A percentile compares a stretch with the other conserved stretches of the same genome.
These are phyloP conservation scores for Fusarium coffeatum DNA, from an alignment of 2,329 filamentous ascomycete genomes.

Conservation along the genomic window DNA sequence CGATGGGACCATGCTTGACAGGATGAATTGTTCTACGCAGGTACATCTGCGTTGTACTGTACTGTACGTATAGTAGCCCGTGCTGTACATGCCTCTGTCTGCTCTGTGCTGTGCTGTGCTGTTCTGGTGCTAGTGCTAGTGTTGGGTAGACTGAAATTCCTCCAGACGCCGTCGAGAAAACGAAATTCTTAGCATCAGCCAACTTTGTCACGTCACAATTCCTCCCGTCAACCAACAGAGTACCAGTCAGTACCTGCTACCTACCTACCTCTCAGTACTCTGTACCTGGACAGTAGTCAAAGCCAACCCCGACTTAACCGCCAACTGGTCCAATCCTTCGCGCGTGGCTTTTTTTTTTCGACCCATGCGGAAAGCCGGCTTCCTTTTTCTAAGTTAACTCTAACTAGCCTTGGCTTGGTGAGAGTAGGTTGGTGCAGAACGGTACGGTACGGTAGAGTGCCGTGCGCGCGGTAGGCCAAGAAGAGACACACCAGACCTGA, in stretches of 20 bases:
- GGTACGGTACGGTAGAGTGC: conserved; percentile 17
- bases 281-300: conserved; percentile 3
- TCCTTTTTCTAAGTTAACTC: conserved; percentile 32
- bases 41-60: conserved; percentile 7
- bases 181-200: conserved; percentile 34
- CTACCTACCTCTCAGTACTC: background rate
- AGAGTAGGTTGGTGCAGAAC: conserved; percentile 10
- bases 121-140: background rate
- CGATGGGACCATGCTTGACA: conserved; percentile 22
- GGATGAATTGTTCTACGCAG: conserved; percentile 28
- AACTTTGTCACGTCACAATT: conserved; percentile 47
- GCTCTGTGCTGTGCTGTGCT: background rate
- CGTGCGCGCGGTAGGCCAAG: conserved; percentile 19
- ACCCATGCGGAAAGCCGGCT: conserved; percentile 40
- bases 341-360: conserved; percentile 42
- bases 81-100: background rate
- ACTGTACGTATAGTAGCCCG: background rate
- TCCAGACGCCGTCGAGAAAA: conserved; percentile 33
- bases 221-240: conserved; percentile 14
- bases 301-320: conserved; percentile 21
- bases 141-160: conserved; percentile 35
- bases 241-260: conserved; percentile 8
- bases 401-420: conserved; percentile 31
- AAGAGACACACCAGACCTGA: conserved; percentile 8
- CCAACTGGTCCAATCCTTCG: conserved; percentile 34